A percentile compares a stretch with the other conserved stretches of the same genome.
These are phyloP conservation scores for Rhodamnia rubescens DNA, from an alignment of 345 rosid species.

Conservation along the genomic window DNA sequence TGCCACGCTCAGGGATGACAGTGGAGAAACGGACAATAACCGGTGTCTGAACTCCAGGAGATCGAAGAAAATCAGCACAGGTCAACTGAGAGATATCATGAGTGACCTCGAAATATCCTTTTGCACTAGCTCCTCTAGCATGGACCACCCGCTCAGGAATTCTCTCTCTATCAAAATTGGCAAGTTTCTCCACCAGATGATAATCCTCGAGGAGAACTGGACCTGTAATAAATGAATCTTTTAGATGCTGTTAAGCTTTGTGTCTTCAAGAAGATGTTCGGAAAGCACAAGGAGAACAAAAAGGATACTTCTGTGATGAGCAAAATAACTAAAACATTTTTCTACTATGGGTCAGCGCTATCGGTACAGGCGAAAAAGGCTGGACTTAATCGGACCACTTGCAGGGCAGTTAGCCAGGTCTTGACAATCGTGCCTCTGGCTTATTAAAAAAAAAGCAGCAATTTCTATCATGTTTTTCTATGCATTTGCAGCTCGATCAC, in stretches of 20 bases:
- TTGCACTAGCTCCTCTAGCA: conserved; percentile 97
- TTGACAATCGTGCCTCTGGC: not conserved
- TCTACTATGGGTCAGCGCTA: not conserved
- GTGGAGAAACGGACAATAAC: conserved; percentile 97
- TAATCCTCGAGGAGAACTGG: conserved; percentile 95
- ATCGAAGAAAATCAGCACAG: conserved; percentile 91
- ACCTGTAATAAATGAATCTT: conserved; percentile 25
- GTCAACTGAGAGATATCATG: conserved; percentile 70
- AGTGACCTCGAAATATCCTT: conserved; percentile 96
- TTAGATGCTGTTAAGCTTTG: not conserved
- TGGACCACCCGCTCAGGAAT: conserved; percentile 98
- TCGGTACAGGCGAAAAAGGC: not conserved
- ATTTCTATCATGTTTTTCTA: not conserved
- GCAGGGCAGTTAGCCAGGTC: not conserved
- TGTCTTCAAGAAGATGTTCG: not conserved
- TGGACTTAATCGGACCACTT: not conserved
- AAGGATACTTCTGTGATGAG: not conserved
- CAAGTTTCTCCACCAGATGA: conserved; percentile 83
- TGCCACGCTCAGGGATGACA: conserved; percentile 94
- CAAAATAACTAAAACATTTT: not conserved
- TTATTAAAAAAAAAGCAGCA: not conserved
- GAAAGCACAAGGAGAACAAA: not conserved
- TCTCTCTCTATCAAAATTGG: conserved; percentile 87
- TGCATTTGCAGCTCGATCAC: not conserved
- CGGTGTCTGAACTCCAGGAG: conserved; percentile 91